Evolutionary conservation across 768 basidiomycete genomes (phyloP).

Genomic region (Clitopilus hobsonii): DNA sequence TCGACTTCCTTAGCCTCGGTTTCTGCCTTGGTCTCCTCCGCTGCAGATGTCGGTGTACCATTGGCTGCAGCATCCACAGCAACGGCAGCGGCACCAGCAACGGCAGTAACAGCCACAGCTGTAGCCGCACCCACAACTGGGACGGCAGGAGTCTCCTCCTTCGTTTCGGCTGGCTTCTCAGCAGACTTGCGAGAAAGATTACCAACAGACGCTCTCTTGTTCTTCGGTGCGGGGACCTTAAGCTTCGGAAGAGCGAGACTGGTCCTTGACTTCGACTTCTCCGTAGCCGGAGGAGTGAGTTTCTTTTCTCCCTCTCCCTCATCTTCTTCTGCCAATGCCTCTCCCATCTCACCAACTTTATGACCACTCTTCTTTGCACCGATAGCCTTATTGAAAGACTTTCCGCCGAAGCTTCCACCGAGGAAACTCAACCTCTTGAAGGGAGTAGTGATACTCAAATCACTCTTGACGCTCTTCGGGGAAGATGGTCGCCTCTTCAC

Average conservation of each 20-base stretch:
- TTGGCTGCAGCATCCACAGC: slow-evolving; percentile 5
- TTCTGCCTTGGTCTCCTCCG: background rate
- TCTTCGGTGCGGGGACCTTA: slow-evolving; percentile 23
- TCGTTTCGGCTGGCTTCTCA: slow-evolving; percentile 13
- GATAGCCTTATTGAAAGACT: slow-evolving; percentile 23
- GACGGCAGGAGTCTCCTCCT: slow-evolving; percentile 11
- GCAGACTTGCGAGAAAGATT: slow-evolving; percentile 16
- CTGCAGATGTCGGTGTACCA: background rate
- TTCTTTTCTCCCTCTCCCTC: slow-evolving; percentile 19
- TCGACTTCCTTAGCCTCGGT: background rate
- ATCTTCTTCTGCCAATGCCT: slow-evolving; percentile 54
- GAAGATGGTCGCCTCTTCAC: slow-evolving; percentile 27
- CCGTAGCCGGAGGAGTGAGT: slow-evolving; percentile 4
- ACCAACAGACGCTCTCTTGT: slow-evolving; percentile 24
- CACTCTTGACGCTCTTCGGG: slow-evolving; percentile 42
- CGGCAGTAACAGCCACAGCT: slow-evolving; percentile 16
- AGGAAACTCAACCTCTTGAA: slow-evolving; percentile 60
- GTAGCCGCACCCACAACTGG: too few relatives aligned
- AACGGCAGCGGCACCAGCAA: slow-evolving; percentile 16
- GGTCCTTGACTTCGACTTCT: background rate
- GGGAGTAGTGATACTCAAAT: slow-evolving; percentile 41
- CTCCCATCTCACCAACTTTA: slow-evolving; percentile 67
- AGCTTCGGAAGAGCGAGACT: slow-evolving; percentile 14
- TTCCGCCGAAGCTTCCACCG: slow-evolving; percentile 30
- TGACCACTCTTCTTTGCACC: slow-evolving; percentile 31